Conservation (phyloP, 1,139 yeast species). For the Sporopachydermia cereana region DNA sequence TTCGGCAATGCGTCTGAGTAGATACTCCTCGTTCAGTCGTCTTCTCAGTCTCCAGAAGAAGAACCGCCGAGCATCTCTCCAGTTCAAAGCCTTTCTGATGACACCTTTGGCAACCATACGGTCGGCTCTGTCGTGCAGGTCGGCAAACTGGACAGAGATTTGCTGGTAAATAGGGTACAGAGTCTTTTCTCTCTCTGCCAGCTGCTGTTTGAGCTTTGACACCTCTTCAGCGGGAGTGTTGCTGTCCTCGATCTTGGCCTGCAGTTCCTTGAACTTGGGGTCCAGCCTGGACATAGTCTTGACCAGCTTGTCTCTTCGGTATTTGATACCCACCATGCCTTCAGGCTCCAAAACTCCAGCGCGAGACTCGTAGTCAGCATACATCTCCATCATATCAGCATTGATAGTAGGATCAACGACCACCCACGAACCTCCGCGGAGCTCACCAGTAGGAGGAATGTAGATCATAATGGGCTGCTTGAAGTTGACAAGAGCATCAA, state of each 20-base stretch:
- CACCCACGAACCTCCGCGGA: constrained; percentile 99
- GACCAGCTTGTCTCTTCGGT: constrained; percentile 82
- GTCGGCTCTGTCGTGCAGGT: constrained; percentile 92
- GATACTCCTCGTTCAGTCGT: constrained; percentile 86
- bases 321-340: constrained; percentile 98
- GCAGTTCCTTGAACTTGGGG: constrained; percentile 55
- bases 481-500: constrained; percentile 91
- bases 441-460: constrained; percentile 95
- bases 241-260: constrained; percentile 28
- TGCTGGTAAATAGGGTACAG: constrained; percentile 85
- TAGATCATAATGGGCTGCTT: constrained; percentile 94
- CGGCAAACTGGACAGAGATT: constrained; percentile 92
- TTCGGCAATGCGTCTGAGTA: constrained; percentile 62
- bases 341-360: constrained; percentile 98
- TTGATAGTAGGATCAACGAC: constrained; percentile 98
- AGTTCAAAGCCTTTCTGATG: constrained; percentile 71
- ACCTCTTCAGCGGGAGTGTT: constrained; percentile 52
- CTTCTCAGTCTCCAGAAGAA: constrained; percentile 99
- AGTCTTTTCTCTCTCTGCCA: constrained; percentile 67
- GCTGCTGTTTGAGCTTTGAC: constrained; percentile 48
- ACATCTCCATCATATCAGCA: constrained; percentile 97
- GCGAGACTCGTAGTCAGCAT: constrained; percentile 92
- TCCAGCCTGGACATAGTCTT: constrained; percentile 88
- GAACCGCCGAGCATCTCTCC: constrained; percentile 84
- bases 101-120: constrained; percentile 96